Evolutionary conservation across 768 basidiomycete genomes (phyloP).

Genomic region (Rhodotorula kratochvilovae): DNA sequence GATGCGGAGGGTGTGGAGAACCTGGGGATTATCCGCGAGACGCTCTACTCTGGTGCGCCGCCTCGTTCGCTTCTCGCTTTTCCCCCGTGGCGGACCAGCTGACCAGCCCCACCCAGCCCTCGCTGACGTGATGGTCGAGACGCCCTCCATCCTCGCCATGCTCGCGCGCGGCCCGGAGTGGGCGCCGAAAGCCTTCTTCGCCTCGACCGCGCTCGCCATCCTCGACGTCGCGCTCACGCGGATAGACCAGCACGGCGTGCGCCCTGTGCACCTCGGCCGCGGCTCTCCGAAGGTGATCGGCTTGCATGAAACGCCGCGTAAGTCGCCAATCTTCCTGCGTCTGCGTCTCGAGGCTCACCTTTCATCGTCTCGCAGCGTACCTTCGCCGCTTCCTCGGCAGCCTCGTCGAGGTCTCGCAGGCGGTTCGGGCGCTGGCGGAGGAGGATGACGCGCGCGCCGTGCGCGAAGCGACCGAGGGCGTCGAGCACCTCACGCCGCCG

Average conservation of each 20-base stretch:
- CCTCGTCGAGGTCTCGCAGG: slow-evolving; percentile 57
- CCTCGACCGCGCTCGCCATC: slow-evolving; percentile 67
- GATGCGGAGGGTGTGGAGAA: not conserved
- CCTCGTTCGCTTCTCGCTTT: no score
- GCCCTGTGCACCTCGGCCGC: slow-evolving; percentile 54
- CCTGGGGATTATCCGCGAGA: slow-evolving; percentile 77
- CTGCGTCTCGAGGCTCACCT: rapidly evolving
- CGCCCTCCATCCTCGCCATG: slow-evolving; percentile 56
- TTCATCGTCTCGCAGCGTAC: slow-evolving; percentile 36
- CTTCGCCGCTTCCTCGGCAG: slow-evolving; percentile 69
- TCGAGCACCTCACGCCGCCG: slow-evolving; percentile 50
- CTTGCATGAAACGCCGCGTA: slow-evolving; percentile 58
- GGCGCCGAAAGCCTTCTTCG: slow-evolving; percentile 67
- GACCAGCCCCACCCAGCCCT: slow-evolving; percentile 50
- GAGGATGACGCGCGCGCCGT: slow-evolving; percentile 60
- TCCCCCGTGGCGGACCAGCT: no score
- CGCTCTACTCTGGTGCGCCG: slow-evolving; percentile 55
- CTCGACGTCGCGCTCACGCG: slow-evolving; percentile 58
- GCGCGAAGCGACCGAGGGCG: slow-evolving; percentile 45
- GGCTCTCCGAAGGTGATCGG: slow-evolving; percentile 60
- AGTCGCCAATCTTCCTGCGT: not conserved
- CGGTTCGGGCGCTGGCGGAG: slow-evolving; percentile 54
- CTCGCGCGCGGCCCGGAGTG: slow-evolving; percentile 57
- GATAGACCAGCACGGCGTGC: slow-evolving; percentile 53
- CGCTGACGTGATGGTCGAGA: slow-evolving; percentile 62